Evolutionary conservation across 2,329 filamentous ascomycete species (phyloP), one percentile per base, ranked within the genome.

Genomic region (Xylaria sp.): DNA sequence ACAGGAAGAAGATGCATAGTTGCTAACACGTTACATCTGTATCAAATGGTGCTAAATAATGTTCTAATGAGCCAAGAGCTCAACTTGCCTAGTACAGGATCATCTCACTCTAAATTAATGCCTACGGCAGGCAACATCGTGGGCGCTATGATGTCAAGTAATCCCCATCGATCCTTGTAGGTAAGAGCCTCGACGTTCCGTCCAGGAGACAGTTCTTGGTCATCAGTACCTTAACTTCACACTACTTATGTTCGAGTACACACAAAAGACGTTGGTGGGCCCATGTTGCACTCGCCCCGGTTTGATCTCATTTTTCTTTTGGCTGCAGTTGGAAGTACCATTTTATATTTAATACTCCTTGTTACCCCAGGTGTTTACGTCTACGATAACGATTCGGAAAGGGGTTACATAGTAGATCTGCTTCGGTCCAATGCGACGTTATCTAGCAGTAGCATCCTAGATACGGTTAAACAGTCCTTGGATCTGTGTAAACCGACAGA

Each of bases 121-220:
- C 62, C 54, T 65, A 61, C 15, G 5, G 33, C 17, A 44, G 48
- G 48, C 20, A 31, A n/a, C 51, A n/a, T 17, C 28, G 28, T 57
- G 26, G 17, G 40, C n/a, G 23, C 49, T 36, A 26, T n/a, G 26
- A 44, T 33, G 10, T 65, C 49, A 46, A 42, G n/a, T n/a, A 20
- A 26, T 44, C 54, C 33, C 23, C 13, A 28, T 31, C 7, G 10
- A n/a, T 28, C 3, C 7, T 31, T 15, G 4, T 28, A 4, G 28
- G 49, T 23, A 20, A 42, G 28, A 59, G 48, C 49, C 17, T 57
- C 26, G 44, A n/a, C n/a, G 54, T 17, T 42, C n/a, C 40, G 1
- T 36, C 36, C n/a, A n/a, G n/a, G 36, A 6, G 15, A 56, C 11
- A 31, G 4, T 28, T 26, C 17, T 20, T 42, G 17, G 2, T 15